Percentiles rank a stretch among this genome's conserved stretches.
phyloP scores from a whole-genome alignment of 768 basidiomycete species.

The Suillus variegatus region DNA sequence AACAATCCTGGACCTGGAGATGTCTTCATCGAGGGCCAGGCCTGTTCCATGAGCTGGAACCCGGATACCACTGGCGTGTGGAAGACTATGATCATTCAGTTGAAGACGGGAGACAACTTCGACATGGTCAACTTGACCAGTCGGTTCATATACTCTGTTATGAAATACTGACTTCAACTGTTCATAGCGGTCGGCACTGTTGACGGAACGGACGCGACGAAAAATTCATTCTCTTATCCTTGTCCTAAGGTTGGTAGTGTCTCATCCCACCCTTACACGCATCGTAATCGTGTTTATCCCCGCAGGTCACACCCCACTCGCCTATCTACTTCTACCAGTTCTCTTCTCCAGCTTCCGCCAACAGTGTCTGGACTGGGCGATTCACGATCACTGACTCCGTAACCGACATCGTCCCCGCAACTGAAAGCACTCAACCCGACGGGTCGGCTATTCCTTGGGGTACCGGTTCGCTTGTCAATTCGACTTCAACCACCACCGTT shows the following conservation, averaged over 20 bases:
- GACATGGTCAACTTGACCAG: constrained; percentile 68
- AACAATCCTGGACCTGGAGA: constrained; percentile 59
- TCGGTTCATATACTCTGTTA: constrained; percentile 35
- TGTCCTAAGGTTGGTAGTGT: constrained; percentile 62
- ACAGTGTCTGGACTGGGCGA: constrained; percentile 68
- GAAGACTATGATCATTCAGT: constrained; percentile 72
- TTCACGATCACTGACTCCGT: constrained; percentile 65
- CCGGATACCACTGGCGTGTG: constrained; percentile 61
- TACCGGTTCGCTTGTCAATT: constrained; percentile 50
- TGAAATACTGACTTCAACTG: background rate
- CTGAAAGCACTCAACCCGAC: constrained; percentile 54
- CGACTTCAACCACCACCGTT: constrained; percentile 36
- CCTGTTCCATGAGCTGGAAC: constrained; percentile 61
- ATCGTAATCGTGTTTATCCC: background rate
- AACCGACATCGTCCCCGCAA: constrained; percentile 48
- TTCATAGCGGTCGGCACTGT: constrained; percentile 59
- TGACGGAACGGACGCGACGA: constrained; percentile 58
- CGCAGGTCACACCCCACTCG: constrained; percentile 61
- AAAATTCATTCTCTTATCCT: constrained; percentile 51
- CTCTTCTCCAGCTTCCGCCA: constrained; percentile 41
- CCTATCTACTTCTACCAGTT: constrained; percentile 85
- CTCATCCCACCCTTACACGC: constrained; percentile 1
- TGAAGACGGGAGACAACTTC: constrained; percentile 79
- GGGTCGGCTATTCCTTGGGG: constrained; percentile 65
- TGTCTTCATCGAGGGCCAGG: constrained; percentile 54